Evolutionary conservation across 2,329 filamentous ascomycete genomes (phyloP).

Genomic region (Pseudonectria buxi): DNA sequence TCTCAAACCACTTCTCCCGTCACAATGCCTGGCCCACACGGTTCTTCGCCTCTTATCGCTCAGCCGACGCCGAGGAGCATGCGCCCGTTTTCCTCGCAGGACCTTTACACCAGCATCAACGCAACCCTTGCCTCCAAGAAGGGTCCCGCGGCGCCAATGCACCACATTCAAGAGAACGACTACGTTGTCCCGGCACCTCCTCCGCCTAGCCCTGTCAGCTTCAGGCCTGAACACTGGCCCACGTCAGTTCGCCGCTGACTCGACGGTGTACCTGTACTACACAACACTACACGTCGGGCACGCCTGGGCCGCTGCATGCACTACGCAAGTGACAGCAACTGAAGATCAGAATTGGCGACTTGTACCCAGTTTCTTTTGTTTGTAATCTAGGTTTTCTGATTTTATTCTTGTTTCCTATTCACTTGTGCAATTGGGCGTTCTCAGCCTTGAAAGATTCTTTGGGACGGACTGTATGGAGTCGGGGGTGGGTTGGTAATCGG

Average conservation of each 20-base stretch:
- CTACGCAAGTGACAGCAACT: too few relatives aligned
- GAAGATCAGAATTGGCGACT: too few relatives aligned
- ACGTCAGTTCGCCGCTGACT: constrained; percentile 25
- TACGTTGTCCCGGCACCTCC: constrained; percentile 60
- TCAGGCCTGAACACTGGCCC: constrained; percentile 51
- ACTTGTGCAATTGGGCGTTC: too few relatives aligned
- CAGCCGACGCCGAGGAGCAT: constrained; percentile 40
- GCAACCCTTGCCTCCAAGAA: constrained; percentile 41
- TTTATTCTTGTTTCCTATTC: too few relatives aligned
- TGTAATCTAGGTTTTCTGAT: too few relatives aligned
- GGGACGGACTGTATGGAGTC: too few relatives aligned
- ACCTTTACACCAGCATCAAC: constrained; percentile 48
- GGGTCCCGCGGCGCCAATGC: constrained; percentile 40
- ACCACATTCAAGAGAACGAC: constrained; percentile 49
- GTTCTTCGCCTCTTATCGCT: constrained; percentile 40
- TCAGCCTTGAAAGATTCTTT: too few relatives aligned
- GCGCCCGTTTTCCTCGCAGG: constrained; percentile 39
- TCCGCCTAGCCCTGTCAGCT: constrained; percentile 57
- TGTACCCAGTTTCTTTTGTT: too few relatives aligned
- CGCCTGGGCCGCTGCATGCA: too few relatives aligned
- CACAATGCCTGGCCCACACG: constrained; percentile 30
- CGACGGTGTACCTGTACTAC: too few relatives aligned
- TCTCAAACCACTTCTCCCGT: background rate
- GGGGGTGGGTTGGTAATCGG: too few relatives aligned
- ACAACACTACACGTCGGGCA: too few relatives aligned